phyloP scores from a whole-genome alignment of 2,329 filamentous ascomycete genomes.

The Hymenoscyphus albidus region DNA sequence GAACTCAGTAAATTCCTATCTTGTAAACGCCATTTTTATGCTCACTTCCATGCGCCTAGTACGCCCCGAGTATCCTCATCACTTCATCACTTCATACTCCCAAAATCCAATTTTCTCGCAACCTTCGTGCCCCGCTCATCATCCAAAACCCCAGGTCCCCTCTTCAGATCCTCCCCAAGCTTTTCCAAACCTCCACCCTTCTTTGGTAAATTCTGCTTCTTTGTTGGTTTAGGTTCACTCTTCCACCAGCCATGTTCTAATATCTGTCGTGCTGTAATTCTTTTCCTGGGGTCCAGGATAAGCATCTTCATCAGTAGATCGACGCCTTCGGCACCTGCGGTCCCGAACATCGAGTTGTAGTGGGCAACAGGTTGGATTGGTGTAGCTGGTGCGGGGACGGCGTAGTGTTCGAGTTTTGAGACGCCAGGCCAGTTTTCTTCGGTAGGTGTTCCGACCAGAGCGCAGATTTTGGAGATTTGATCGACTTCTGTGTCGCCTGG shows the following conservation, averaged over 20 bases:
- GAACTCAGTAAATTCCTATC: background rate
- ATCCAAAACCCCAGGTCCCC: slow-evolving; percentile 68
- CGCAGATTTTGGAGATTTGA: slow-evolving; percentile 79
- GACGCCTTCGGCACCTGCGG: slow-evolving; percentile 76
- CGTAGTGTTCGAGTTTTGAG: slow-evolving; percentile 72
- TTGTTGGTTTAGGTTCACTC: slow-evolving; percentile 75
- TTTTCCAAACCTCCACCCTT: slow-evolving; percentile 71
- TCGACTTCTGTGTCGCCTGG: slow-evolving; percentile 81
- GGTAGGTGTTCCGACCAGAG: slow-evolving; percentile 82
- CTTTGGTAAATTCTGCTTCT: slow-evolving; percentile 74
- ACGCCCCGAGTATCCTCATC: background rate
- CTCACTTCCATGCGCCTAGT: background rate
- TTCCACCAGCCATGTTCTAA: slow-evolving; percentile 85
- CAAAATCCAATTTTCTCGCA: slow-evolving; percentile 35
- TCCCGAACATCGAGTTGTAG: slow-evolving; percentile 74
- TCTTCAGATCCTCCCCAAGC: slow-evolving; percentile 77
- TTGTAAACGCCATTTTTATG: background rate
- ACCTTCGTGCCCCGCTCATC: slow-evolving; percentile 63
- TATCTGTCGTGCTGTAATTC: slow-evolving; percentile 73
- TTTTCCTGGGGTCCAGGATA: slow-evolving; percentile 77
- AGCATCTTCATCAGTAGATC: slow-evolving; percentile 86
- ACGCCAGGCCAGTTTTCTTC: slow-evolving; percentile 97
- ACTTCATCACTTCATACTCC: slow-evolving; percentile 24
- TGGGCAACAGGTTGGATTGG: slow-evolving; percentile 64
- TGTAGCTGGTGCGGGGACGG: slow-evolving; percentile 56